These are phyloP conservation scores for Chrysoporthe deuterocubensis DNA, from an alignment of 2,329 filamentous ascomycete genomes.

Conservation along the genomic window DNA sequence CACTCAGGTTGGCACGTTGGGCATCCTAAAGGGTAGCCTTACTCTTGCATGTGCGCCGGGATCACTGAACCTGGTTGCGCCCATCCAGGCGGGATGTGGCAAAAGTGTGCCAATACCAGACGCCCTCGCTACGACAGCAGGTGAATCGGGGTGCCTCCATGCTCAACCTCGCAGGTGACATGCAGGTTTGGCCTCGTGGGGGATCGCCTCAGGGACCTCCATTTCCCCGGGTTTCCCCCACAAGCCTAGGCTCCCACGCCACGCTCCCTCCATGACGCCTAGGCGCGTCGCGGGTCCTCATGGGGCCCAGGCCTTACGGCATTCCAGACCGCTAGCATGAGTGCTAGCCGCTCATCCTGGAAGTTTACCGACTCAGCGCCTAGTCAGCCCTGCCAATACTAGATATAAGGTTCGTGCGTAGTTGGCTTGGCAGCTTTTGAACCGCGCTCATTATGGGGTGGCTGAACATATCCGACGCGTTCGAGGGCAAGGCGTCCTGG, in stretches of 20 bases:
- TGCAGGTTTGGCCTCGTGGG: background rate
- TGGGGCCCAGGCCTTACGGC: too few species aligned
- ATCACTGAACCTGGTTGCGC: too few species aligned
- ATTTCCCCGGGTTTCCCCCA: conserved; percentile 20
- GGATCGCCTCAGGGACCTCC: background rate
- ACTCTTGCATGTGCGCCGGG: too few species aligned
- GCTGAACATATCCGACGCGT: background rate
- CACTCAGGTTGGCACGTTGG: too few species aligned
- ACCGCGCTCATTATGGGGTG: background rate
- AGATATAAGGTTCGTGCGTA: background rate
- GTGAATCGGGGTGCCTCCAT: background rate
- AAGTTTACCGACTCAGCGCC: background rate
- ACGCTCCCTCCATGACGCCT: background rate
- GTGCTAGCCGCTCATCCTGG: background rate
- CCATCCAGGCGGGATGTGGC: too few species aligned
- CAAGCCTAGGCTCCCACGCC: background rate
- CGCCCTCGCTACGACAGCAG: background rate
- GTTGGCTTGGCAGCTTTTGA: background rate
- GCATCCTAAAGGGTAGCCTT: too few species aligned
- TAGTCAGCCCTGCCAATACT: background rate
- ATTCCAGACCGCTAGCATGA: background rate
- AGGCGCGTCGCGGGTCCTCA: background rate
- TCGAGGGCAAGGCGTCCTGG: background rate
- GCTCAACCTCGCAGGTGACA: background rate
- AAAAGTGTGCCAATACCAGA: background rate